Percentiles rank a stretch among this genome's conserved stretches.
Evolutionary conservation across 2,329 filamentous ascomycete species (phyloP).

Genomic region (Exophiala sideris): DNA sequence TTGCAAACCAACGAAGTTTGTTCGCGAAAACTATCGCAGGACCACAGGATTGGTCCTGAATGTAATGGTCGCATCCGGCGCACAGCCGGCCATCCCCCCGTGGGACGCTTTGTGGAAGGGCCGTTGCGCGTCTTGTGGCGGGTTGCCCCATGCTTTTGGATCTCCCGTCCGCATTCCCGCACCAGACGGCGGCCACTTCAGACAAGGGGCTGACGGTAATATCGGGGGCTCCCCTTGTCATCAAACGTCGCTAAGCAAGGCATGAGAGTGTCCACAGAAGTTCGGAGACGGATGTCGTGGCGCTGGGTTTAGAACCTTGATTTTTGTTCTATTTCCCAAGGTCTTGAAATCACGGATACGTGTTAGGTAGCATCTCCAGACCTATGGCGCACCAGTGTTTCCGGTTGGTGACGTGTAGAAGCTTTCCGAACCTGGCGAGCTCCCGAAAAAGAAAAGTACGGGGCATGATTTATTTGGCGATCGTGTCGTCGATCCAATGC

Average conservation of each 20-base stretch:
- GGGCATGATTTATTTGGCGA: neutral
- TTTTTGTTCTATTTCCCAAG: neutral
- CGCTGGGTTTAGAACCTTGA: constrained; percentile 1
- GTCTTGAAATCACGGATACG: neutral
- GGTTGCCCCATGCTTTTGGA: constrained; percentile 4
- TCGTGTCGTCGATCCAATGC: constrained; percentile 8
- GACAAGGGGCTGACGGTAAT: neutral
- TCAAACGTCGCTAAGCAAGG: neutral
- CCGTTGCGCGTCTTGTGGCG: constrained; percentile 3
- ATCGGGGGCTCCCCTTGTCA: neutral
- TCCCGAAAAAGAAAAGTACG: neutral
- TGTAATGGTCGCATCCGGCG: constrained; percentile 4
- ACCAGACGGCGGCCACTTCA: constrained; percentile 7
- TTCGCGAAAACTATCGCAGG: neutral
- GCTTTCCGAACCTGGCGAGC: neutral
- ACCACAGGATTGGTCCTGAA: constrained; percentile 2
- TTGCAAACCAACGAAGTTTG: neutral
- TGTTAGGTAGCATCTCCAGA: neutral
- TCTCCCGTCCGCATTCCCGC: constrained; percentile 6
- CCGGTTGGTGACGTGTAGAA: neutral
- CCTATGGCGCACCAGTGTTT: neutral
- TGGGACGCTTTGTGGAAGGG: neutral
- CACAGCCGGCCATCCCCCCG: constrained; percentile 9
- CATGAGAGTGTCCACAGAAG: neutral
- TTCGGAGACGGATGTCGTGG: constrained; percentile 2